Evolutionary conservation across 2,329 filamentous ascomycete genomes (phyloP), one percentile per base, ranked within the genome.

Genomic region (Penicillium sp.): DNA sequence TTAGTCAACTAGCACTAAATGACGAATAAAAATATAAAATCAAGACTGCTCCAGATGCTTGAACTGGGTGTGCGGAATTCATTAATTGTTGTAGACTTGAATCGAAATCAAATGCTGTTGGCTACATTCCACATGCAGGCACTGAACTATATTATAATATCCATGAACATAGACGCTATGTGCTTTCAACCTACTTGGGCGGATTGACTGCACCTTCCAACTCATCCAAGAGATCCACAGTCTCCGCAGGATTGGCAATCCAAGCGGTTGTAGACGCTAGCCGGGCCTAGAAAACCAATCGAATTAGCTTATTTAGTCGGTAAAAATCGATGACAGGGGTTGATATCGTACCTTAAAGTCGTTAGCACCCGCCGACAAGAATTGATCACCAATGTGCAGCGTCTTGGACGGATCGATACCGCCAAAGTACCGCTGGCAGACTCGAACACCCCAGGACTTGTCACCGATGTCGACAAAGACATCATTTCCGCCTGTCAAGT

Each of bases 391-490:
- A 4, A 99, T 92, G 78, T 99, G 95, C 60, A 99, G 82, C 8
- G 93, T 97, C 71, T 90, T 90, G 65, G 89, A 86, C 3, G 88
- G 90, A 53, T 84, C 82, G 68, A 97, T 86, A 1, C 83, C 86
- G 4, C 90, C 90, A 74, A 97, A 97, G 82, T 92, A 97, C 60
- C 89, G 85, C 80, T 99, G 95, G 75, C 93, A 97, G 4, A 93
- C 92, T 37, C 91, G 84, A 2, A 99, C 95, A 65, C 95, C 95
- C 90, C 93, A 96, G 56, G 89, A 93, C 80, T 99, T 99, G 80
- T 99, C 95, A 58, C 95, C 95, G 72, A 99, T 97, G 75, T 99
- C 95, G 57, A 99, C 93, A 78, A 99, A 99, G 45, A 98, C 93
- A 75, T 99, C 95, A 64, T 95, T 94, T 11, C 95, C 95, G 57